Percentiles rank a stretch among this genome's conserved stretches.
Conservation (phyloP, 2,329 filamentous ascomycete species). For the Colletotrichum horii region DNA sequence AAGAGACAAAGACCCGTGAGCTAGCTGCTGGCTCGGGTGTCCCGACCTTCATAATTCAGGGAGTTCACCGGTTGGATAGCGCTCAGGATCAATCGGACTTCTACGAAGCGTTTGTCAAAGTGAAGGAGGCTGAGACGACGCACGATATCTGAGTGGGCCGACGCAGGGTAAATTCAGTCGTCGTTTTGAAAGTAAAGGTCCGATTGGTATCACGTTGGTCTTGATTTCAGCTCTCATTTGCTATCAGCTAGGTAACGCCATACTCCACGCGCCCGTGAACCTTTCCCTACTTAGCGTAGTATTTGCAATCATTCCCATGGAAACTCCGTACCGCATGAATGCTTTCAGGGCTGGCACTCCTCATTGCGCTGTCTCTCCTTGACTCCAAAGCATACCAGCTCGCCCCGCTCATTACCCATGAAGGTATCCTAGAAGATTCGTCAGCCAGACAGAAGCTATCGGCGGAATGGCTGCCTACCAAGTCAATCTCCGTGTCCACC, state of each 20-base stretch:
- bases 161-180: too few relatives aligned
- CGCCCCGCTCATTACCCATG: neutral
- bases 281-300: fast-evolving
- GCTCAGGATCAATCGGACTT: constrained; percentile 20
- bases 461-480: neutral
- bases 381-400: neutral
- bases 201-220: neutral
- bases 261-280: neutral
- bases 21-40: constrained; percentile 17
- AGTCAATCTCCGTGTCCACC: neutral
- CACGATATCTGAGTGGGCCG: neutral
- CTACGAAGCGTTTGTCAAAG: constrained; percentile 24
- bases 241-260: fast-evolving
- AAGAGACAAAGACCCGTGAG: constrained; percentile 11
- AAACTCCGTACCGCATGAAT: neutral
- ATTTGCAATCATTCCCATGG: neutral
- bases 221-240: neutral
- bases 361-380: neutral
- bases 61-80: constrained; percentile 11
- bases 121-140: neutral
- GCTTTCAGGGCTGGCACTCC: neutral
- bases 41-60: constrained; percentile 22
- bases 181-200: too few relatives aligned
- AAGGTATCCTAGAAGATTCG: neutral
- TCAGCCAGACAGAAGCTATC: fast-evolving